Evolutionary conservation across 2,329 filamentous ascomycete genomes (phyloP).

Genomic region (Aspergillus nomiae): DNA sequence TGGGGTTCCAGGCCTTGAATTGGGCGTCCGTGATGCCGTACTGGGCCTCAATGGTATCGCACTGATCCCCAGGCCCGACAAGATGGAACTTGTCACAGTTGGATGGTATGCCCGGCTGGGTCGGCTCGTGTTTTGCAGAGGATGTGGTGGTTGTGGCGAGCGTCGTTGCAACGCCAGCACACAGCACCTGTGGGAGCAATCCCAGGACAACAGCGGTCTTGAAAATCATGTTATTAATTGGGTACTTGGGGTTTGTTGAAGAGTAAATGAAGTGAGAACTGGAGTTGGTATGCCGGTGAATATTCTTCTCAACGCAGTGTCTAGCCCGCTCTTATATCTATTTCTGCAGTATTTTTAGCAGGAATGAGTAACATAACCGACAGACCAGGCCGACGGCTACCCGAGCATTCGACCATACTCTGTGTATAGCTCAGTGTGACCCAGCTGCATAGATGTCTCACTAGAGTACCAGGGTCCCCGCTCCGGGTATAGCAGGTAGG

Average conservation of each 20-base stretch:
- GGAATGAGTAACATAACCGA: not conserved
- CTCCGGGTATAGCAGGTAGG: not conserved
- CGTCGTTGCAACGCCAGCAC: constrained; percentile 1
- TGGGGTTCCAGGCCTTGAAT: constrained; percentile 14
- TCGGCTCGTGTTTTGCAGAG: constrained; percentile 2
- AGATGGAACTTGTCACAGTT: not conserved
- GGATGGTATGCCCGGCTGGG: not conserved
- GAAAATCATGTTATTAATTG: not conserved
- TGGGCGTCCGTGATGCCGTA: not conserved
- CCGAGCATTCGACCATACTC: not conserved
- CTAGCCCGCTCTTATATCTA: not conserved
- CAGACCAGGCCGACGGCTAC: not conserved
- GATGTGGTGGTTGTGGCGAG: not conserved
- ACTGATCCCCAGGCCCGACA: constrained; percentile 13
- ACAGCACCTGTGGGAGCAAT: constrained; percentile 10
- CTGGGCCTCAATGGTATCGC: constrained; percentile 7
- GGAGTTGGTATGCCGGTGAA: not conserved
- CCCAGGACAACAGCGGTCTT: constrained; percentile 9
- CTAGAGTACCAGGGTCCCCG: not conserved
- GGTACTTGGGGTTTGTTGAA: not conserved
- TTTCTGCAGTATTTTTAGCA: not conserved
- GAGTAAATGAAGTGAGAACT: not conserved
- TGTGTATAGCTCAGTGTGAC: not conserved
- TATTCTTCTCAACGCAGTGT: not conserved
- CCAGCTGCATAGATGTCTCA: not conserved